Evolutionary conservation across 768 basidiomycete genomes (phyloP).

Genomic region (Lenzites betulinus): DNA sequence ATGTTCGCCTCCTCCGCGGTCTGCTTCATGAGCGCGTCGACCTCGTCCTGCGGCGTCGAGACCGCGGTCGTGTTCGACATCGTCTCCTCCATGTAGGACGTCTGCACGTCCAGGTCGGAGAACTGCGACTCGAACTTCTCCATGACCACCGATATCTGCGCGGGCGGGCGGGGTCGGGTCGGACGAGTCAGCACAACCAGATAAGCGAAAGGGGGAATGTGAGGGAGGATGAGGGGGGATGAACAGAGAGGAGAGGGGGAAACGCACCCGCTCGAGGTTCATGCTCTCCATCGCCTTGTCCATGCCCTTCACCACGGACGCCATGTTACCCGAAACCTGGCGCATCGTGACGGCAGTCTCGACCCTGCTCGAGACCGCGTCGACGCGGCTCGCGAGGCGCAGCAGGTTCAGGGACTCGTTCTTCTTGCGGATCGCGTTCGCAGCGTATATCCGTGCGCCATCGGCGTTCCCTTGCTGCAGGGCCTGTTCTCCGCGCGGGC

Average conservation of each 20-base stretch:
- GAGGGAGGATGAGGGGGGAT: background rate
- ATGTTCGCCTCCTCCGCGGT: slow-evolving; percentile 98
- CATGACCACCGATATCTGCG: slow-evolving; percentile 95
- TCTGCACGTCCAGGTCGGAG: slow-evolving; percentile 96
- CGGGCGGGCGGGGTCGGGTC: background rate
- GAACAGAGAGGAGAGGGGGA: background rate
- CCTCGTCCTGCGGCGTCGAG: slow-evolving; percentile 95
- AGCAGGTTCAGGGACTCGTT: slow-evolving; percentile 90
- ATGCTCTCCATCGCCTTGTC: slow-evolving; percentile 99
- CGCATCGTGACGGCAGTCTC: slow-evolving; percentile 99
- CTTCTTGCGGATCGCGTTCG: slow-evolving; percentile 98
- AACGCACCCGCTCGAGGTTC: slow-evolving; percentile 91
- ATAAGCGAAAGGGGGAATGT: background rate
- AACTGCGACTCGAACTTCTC: slow-evolving; percentile 99
- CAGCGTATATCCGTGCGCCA: slow-evolving; percentile 96
- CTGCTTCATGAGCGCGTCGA: slow-evolving; percentile 88
- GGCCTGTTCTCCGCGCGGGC: slow-evolving; percentile 54
- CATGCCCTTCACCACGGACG: slow-evolving; percentile 95
- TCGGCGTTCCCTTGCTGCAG: slow-evolving; percentile 96
- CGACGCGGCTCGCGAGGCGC: slow-evolving; percentile 86
- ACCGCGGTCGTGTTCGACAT: slow-evolving; percentile 93
- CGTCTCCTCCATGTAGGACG: slow-evolving; percentile 96
- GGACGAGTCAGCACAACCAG: background rate
- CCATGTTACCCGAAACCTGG: slow-evolving; percentile 95
- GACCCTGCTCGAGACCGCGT: slow-evolving; percentile 94